Evolutionary conservation across 2,329 filamentous ascomycete species (phyloP).

Genomic region (Ophiostoma ulmi): DNA sequence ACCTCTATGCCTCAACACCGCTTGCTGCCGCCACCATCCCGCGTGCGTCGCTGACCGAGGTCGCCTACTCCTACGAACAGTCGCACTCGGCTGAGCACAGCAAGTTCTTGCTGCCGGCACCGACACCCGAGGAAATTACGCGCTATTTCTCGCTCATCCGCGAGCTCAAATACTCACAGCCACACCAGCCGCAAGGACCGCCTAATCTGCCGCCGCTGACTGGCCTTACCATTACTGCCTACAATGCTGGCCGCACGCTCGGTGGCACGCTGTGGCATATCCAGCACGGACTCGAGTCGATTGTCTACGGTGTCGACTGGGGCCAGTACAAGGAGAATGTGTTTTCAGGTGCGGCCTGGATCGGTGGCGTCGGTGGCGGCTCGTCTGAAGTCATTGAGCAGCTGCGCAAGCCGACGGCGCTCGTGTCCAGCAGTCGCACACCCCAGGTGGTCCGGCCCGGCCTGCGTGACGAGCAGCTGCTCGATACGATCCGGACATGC

Average conservation of each 20-base stretch:
- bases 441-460: slow-evolving; percentile 65
- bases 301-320: slow-evolving; percentile 97
- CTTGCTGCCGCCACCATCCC: slow-evolving; percentile 82
- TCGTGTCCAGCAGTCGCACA: slow-evolving; percentile 84
- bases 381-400: slow-evolving; percentile 91
- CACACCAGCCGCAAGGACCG: slow-evolving; percentile 81
- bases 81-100: slow-evolving; percentile 47
- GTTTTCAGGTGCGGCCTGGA: slow-evolving; percentile 86
- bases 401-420: slow-evolving; percentile 82
- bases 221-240: slow-evolving; percentile 89
- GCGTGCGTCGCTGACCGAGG: slow-evolving; percentile 63
- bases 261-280: slow-evolving; percentile 99
- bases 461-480: slow-evolving; percentile 77
- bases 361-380: slow-evolving; percentile 64
- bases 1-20: slow-evolving; percentile 85
- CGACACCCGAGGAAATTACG: slow-evolving; percentile 82
- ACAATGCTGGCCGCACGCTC: slow-evolving; percentile 91
- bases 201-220: slow-evolving; percentile 85
- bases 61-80: slow-evolving; percentile 51
- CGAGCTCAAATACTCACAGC: slow-evolving; percentile 92
- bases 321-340: slow-evolving; percentile 97
- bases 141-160: slow-evolving; percentile 88
- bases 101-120: slow-evolving; percentile 58
- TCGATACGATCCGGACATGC: slow-evolving; percentile 75
- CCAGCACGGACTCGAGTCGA: slow-evolving; percentile 91